phyloP scores from a whole-genome alignment of 345 rosid genomes.

The Psidium guajava region DNA sequence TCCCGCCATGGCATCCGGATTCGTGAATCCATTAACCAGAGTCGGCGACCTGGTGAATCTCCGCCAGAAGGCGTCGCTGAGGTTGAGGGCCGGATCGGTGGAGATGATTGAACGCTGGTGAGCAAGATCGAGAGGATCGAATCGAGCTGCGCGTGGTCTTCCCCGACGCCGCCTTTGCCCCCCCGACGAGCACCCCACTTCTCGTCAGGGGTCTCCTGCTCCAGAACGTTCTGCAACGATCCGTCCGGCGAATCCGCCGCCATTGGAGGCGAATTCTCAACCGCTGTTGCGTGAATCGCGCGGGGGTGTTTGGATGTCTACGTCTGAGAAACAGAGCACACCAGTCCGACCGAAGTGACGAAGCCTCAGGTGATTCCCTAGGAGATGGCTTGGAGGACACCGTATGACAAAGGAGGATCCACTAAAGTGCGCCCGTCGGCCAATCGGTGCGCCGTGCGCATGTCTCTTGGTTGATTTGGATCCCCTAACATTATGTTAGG shows the following conservation, averaged over 20 bases:
- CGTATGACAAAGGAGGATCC: not conserved
- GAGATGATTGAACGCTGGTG: slow-evolving; percentile 82
- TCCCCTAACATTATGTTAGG: too few relatives aligned
- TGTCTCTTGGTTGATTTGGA: not conserved
- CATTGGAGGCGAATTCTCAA: not conserved
- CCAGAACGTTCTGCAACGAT: slow-evolving; percentile 63
- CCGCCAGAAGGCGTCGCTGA: slow-evolving; percentile 97
- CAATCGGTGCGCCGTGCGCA: not conserved
- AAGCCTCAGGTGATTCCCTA: not conserved
- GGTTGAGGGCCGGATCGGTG: slow-evolving; percentile 99
- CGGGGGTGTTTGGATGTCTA: too few relatives aligned
- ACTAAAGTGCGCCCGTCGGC: not conserved
- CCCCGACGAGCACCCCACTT: slow-evolving; percentile 98
- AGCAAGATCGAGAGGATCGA: slow-evolving; percentile 75
- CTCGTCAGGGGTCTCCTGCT: slow-evolving; percentile 47
- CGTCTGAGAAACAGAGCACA: not conserved
- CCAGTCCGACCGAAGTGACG: not conserved
- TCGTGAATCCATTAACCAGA: slow-evolving; percentile 83
- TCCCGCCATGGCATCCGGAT: slow-evolving; percentile 89
- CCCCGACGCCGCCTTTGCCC: slow-evolving; percentile 89
- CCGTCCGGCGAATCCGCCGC: slow-evolving; percentile 50
- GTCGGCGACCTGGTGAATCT: slow-evolving; percentile 85
- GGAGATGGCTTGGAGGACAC: not conserved
- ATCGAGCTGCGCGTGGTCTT: slow-evolving; percentile 80
- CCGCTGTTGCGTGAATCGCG: not conserved